phyloP scores from a whole-genome alignment of 2,329 filamentous ascomycete species.

The Seiridium unicorne region DNA sequence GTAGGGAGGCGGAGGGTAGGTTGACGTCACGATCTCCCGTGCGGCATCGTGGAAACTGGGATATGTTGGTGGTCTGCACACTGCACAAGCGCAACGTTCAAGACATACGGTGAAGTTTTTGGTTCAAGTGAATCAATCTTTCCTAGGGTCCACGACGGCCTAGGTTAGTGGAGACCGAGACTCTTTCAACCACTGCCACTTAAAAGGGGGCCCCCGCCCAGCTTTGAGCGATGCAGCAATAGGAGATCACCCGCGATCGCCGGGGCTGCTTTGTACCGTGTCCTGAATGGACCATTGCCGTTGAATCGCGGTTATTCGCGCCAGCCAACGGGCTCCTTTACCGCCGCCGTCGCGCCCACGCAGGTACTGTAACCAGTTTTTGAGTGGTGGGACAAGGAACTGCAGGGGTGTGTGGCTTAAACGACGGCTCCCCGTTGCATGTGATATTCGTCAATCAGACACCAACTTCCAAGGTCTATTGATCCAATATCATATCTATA shows the following conservation, averaged over 20 bases:
- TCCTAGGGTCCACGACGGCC: not conserved
- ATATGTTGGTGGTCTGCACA: not conserved
- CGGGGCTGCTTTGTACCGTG: no score
- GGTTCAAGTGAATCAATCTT: not conserved
- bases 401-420: not conserved
- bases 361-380: not conserved
- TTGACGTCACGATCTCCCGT: not conserved
- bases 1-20: not conserved
- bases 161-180: slow-evolving; percentile 1
- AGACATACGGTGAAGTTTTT: not conserved
- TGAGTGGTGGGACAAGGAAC: not conserved
- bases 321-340: not conserved
- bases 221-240: not conserved
- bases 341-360: not conserved
- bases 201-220: not conserved
- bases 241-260: no score
- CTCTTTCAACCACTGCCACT: not conserved
- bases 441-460: no score
- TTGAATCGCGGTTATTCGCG: not conserved
- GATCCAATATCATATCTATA: no score
- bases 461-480: no score
- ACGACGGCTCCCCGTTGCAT: no score
- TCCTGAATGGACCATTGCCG: no score
- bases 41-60: not conserved
- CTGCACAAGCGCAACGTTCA: not conserved